These are phyloP conservation scores for Geotrichum aggregatum DNA, from an alignment of 1,139 yeast genomes.

Conservation along the genomic window DNA sequence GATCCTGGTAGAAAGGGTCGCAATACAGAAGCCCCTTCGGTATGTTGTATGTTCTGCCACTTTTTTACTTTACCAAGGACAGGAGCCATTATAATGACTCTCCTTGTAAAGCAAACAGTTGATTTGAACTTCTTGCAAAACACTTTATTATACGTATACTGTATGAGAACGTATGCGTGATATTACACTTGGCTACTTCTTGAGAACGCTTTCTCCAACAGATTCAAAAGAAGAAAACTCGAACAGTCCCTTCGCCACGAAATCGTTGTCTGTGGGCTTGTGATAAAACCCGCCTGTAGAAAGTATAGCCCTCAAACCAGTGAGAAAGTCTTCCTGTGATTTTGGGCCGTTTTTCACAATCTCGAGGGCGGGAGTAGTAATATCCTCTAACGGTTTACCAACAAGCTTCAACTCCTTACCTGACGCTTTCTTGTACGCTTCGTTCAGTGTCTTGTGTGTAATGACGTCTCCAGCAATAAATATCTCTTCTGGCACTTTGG, in stretches of 20 bases:
- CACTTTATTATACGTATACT: no score
- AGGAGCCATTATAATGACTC: no score
- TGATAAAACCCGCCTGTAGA: not conserved
- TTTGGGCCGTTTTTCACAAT: constrained; percentile 1
- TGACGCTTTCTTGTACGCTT: not conserved
- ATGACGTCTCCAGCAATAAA: not conserved
- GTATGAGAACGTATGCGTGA: no score
- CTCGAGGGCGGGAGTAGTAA: not conserved
- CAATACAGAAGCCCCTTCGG: no score
- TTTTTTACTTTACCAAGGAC: no score
- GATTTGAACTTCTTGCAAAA: no score
- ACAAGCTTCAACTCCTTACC: not conserved
- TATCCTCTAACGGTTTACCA: not conserved
- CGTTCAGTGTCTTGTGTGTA: not conserved
- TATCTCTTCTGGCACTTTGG: constrained; percentile 4
- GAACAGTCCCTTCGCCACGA: constrained; percentile 7
- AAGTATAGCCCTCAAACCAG: constrained; percentile 2
- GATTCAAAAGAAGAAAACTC: constrained; percentile 6
- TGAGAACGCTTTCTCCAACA: not conserved
- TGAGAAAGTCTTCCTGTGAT: not conserved
- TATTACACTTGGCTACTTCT: no score
- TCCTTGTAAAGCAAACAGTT: no score
- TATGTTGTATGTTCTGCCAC: no score
- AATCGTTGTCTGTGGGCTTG: constrained; percentile 2
- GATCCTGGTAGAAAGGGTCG: no score